Evolutionary conservation across 2,329 filamentous ascomycete species (phyloP).

Genomic region (Trichoderma koningii): DNA sequence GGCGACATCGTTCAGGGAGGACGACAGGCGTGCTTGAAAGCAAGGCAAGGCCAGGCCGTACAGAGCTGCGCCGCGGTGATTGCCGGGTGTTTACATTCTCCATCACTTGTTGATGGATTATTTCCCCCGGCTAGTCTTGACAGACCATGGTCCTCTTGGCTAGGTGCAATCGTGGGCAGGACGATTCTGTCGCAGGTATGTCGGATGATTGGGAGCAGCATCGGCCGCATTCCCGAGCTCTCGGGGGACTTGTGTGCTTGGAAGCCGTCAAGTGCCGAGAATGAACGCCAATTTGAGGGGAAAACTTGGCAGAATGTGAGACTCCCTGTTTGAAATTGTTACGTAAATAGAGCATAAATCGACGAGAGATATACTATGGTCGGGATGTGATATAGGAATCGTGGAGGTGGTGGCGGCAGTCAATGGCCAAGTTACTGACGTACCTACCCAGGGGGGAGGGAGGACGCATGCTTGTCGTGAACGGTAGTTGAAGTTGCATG

Average conservation of each 20-base stretch:
- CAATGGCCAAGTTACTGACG: neutral
- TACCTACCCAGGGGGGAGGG: constrained; percentile 2
- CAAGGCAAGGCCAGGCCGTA: constrained; percentile 4
- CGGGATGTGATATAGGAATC: neutral
- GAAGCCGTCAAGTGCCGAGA: neutral
- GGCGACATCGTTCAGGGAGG: constrained; percentile 2
- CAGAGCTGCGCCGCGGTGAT: neutral
- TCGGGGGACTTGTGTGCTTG: neutral
- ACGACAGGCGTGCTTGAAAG: constrained; percentile 1
- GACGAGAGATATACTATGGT: neutral
- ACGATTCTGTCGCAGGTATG: constrained; percentile 17
- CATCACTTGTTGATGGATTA: neutral
- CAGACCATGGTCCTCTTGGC: neutral
- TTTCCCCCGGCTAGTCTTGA: neutral
- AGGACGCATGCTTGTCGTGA: neutral
- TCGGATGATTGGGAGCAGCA: constrained; percentile 9
- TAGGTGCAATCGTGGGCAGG: neutral
- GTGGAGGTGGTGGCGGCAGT: neutral
- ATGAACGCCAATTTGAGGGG: neutral
- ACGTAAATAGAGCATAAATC: neutral
- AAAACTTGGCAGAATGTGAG: neutral
- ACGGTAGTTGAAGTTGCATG: neutral
- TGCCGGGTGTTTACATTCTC: neutral
- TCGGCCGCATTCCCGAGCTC: constrained; percentile 15
- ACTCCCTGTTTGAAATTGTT: neutral